Evolutionary conservation across 2,329 filamentous ascomycete genomes (phyloP).

Genomic region (Fusarium multiceps): DNA sequence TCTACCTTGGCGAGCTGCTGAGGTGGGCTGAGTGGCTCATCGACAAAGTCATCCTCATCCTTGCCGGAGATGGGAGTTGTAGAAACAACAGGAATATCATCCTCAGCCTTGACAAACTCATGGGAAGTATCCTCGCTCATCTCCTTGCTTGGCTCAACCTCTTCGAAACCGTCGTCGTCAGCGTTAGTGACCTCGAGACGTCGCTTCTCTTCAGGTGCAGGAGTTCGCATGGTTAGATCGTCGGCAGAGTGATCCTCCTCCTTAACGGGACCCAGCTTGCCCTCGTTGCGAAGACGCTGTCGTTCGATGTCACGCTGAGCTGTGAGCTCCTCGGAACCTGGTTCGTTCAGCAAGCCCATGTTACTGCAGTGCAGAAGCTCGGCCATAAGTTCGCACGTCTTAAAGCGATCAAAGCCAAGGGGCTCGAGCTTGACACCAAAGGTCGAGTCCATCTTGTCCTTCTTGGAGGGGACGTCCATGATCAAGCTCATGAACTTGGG

Average conservation of each 20-base stretch:
- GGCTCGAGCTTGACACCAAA: slow-evolving; percentile 94
- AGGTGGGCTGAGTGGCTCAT: slow-evolving; percentile 79
- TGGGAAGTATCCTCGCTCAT: slow-evolving; percentile 79
- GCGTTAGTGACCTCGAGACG: slow-evolving; percentile 84
- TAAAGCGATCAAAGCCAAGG: slow-evolving; percentile 96
- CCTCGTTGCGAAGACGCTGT: slow-evolving; percentile 80
- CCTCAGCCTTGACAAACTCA: slow-evolving; percentile 71
- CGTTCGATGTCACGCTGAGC: slow-evolving; percentile 82
- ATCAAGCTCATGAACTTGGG: slow-evolving; percentile 95
- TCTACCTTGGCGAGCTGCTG: slow-evolving; percentile 69
- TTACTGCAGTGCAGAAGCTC: slow-evolving; percentile 98
- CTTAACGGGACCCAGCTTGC: slow-evolving; percentile 67
- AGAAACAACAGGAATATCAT: slow-evolving; percentile 57
- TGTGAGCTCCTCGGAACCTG: slow-evolving; percentile 89
- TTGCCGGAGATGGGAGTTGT: slow-evolving; percentile 54
- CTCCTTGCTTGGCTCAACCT: slow-evolving; percentile 77
- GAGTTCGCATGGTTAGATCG: slow-evolving; percentile 68
- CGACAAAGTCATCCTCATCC: slow-evolving; percentile 80
- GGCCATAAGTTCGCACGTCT: slow-evolving; percentile 98
- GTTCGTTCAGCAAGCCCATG: slow-evolving; percentile 94
- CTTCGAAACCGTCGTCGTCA: slow-evolving; percentile 92
- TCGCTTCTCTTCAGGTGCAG: slow-evolving; percentile 69
- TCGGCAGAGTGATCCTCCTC: slow-evolving; percentile 62
- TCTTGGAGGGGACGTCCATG: slow-evolving; percentile 78
- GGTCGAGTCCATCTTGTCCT: slow-evolving; percentile 82